Base-by-base conservation (phyloP, 139 green algal species). In the Chlorella ohadii region DNA sequence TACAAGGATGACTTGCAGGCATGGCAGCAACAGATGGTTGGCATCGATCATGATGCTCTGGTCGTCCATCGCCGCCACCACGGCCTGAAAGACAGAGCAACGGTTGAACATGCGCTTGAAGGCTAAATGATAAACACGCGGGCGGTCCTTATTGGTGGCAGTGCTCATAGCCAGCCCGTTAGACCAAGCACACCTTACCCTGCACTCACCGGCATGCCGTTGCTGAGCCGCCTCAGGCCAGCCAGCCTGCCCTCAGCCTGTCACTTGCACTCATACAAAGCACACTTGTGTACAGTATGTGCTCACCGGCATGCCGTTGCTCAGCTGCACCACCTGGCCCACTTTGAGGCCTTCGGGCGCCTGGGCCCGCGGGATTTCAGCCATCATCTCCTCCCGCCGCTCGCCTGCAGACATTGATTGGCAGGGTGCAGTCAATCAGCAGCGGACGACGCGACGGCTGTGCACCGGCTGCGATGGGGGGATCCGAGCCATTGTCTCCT, bases 1-100 rank as follows among this genome's bases (percentile, higher is more conserved):
- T n/a, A n/a, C n/a, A n/a, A n/a, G n/a, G n/a, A n/a, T n/a, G n/a
- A n/a, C n/a, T n/a, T n/a, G n/a, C n/a, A n/a, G n/a, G n/a, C n/a
- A n/a, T n/a, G n/a, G n/a, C n/a, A n/a, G n/a, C 78, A 96, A 84
- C 65, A 90, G 86, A 38, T 93, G 93, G 84, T 96, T 96, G n/a
- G 90, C 83, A 74, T 96, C 93, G 33, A 96, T 84, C 22, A 72
- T 87, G 5, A 95, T 63, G 22, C 77, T 51, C 34, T 79, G 63
- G 0, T 88, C 77, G 25, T 67, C 70, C 56, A 85, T 39, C 3
- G 63, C 41, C 2, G 34, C 33, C n/a, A 83, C 39, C 15, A 76
- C 41, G 23, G 27, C 44, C 20, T 63, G 39, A 38, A 44, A 59
- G 15, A 13, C 11, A 59, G 44, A 9, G n/a, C n/a, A n/a, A n/a